Evolutionary conservation across 2,329 filamentous ascomycete genomes (phyloP), one percentile per base, ranked within the genome.

Genomic region (Fusarium verrucosum): DNA sequence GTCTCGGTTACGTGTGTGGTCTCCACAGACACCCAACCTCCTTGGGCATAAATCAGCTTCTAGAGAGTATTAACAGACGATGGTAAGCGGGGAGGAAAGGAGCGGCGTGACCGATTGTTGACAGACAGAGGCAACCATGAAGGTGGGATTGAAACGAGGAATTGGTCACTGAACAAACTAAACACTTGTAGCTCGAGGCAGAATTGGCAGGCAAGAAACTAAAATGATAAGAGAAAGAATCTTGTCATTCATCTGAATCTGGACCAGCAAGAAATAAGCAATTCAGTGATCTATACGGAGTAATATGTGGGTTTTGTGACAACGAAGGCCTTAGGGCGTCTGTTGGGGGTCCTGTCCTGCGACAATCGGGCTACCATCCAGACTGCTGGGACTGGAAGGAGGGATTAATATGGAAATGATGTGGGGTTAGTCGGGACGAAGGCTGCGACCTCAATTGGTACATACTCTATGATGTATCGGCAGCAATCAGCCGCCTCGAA

Each of bases 371-470:
- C n/a, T 53, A 54, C 47, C 49, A 63, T 53, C 46, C 52, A 65
- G 41, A 66, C 61, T 64, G 49, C 66, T 66, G 63, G 58, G 55
- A 64, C 66, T 66, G 57, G 56, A 53, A 64, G 54, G 56, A 65
- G 62, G 51, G 66, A 51, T 69, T 64, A 68, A n/a, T n/a, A n/a
- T n/a, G n/a, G n/a, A n/a, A 66, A 66, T 54, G 53, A 66, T 72
- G 70, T 72, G 69, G 69, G 70, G 69, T 64, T 54, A 62, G 61
- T 64, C 62, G 60, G 62, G 68, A 72, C 42, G 63, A 70, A 68
- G 61, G 53, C 61, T 66, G 58, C 42, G 42, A 58, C 50, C 45
- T 62, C 63, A 47, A 68, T 64, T 64, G 58, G 58, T 47, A 68
- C 69, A n/a, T n/a, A n/a, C n/a, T n/a, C n/a, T n/a, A n/a, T n/a